These are phyloP conservation scores for Diaporthe sp. DNA, from an alignment of 2,329 filamentous ascomycete species.

Conservation along the genomic window DNA sequence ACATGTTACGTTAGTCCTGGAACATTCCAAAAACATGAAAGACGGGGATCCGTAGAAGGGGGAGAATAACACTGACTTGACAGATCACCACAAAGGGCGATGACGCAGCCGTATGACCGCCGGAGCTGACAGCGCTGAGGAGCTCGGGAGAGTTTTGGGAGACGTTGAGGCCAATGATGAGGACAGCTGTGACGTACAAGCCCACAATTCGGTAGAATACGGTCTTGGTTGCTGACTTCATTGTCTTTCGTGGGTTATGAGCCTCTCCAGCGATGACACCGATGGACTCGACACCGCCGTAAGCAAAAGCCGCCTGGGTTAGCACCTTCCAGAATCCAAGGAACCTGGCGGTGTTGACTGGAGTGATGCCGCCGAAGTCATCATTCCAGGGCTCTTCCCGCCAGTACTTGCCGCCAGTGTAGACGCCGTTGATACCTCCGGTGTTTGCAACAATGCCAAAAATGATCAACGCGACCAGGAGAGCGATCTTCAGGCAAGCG, in stretches of 20 bases:
- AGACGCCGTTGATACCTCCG: slow-evolving; percentile 52
- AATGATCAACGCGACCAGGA: slow-evolving; percentile 58
- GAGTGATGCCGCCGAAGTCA: slow-evolving; percentile 20
- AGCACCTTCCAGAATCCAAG: slow-evolving; percentile 36
- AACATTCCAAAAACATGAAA: too few relatives aligned
- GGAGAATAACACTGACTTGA: too few relatives aligned
- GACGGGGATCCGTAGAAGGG: too few relatives aligned
- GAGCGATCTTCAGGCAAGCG: slow-evolving; percentile 33
- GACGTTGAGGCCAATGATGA: slow-evolving; percentile 71
- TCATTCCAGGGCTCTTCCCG: slow-evolving; percentile 32
- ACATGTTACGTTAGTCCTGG: too few relatives aligned
- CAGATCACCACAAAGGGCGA: slow-evolving; percentile 61
- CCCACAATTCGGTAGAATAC: slow-evolving; percentile 72
- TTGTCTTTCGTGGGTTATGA: slow-evolving; percentile 51
- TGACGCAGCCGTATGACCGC: slow-evolving; percentile 63
- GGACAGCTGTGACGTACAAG: slow-evolving; percentile 67
- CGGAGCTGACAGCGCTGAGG: slow-evolving; percentile 56
- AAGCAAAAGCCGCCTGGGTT: slow-evolving; percentile 33
- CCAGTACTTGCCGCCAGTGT: slow-evolving; percentile 34
- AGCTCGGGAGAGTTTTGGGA: slow-evolving; percentile 57
- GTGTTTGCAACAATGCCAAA: slow-evolving; percentile 69
- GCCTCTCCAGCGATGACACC: slow-evolving; percentile 55
- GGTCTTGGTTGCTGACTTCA: slow-evolving; percentile 67
- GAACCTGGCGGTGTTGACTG: slow-evolving; percentile 29
- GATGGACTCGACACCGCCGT: slow-evolving; percentile 38